phyloP scores from a whole-genome alignment of 768 basidiomycete genomes.

The Auriscalpium orientale region DNA sequence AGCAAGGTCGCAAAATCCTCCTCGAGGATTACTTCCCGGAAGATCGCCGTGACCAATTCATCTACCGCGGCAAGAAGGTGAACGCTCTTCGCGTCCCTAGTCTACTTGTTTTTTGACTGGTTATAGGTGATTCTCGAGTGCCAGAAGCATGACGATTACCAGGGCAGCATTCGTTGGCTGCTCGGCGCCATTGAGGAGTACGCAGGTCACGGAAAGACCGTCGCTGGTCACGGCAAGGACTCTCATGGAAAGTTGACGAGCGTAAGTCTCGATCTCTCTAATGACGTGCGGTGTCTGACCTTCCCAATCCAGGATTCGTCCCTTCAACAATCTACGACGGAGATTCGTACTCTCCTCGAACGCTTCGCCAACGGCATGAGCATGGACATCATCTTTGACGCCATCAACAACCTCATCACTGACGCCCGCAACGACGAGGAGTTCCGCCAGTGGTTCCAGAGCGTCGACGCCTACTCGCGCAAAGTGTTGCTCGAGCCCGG shows the following conservation, averaged over 20 bases:
- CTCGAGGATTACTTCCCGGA: constrained; percentile 83
- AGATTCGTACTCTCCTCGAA: constrained; percentile 79
- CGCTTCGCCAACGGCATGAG: constrained; percentile 77
- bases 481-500: constrained; percentile 75
- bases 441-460: constrained; percentile 65
- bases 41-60: constrained; percentile 86
- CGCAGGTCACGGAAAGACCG: constrained; percentile 39
- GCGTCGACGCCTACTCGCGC: constrained; percentile 55
- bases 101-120: not conserved
- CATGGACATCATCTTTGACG: constrained; percentile 60
- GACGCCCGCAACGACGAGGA: constrained; percentile 71
- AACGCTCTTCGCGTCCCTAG: not conserved
- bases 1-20: constrained; percentile 61
- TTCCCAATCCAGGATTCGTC: constrained; percentile 37
- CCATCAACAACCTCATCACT: constrained; percentile 62
- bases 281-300: constrained; percentile 13
- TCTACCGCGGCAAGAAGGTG: constrained; percentile 90
- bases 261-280: constrained; percentile 18
- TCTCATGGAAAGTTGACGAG: constrained; percentile 8
- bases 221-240: constrained; percentile 28
- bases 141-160: constrained; percentile 88
- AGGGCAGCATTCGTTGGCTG: constrained; percentile 72
- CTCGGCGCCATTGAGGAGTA: constrained; percentile 58
- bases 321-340: constrained; percentile 46
- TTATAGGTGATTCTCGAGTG: constrained; percentile 79